Base-by-base conservation (phyloP, 108 stramenopile genomes). In the Fistulifera pelliculosa region DNA sequence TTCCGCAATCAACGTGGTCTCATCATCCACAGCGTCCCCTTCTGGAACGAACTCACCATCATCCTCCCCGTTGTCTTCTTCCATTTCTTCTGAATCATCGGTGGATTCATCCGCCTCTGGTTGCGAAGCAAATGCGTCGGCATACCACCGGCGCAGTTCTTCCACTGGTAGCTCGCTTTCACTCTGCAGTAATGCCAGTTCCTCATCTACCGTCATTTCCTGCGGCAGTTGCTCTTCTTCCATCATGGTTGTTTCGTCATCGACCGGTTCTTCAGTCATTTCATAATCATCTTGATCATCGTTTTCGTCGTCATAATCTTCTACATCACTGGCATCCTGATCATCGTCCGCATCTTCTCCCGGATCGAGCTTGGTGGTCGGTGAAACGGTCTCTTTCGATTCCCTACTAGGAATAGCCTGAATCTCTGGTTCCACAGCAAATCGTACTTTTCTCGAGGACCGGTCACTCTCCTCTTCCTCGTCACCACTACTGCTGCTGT, bases 141-240 rank as follows among this genome's bases (percentile, higher is more conserved):
- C 69, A 55, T 88, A 88, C 52, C 67, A 48, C 41, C 56, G 60
- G 42, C 77, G 70, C n/a, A 88, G 66, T 40, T 85, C 76, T 47
- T 85, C 81, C 7, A 85, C 58, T n/a, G 81, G 68, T 60, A 89
- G 69, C 59, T 85, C 74, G 26, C 52, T 61, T 68, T 83, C 81
- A 25, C 64, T 42, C 47, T 81, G 27, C 38, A 88, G 52, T 31
- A 73, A 41, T 38, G 52, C 64, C 1, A 83, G 70, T 64, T 87
- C 85, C 15, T 83, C 65, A n/a, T 76, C 62, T 15, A 65, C 52
- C 18, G 61, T 64, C 65, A 81, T 81, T 65, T 87, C 77, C 25
- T 63, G 69, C 0, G 77, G 75, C 0, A 83, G 69, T 38, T 56
- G 52, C 61, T 81, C 79, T 64, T 87, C 81, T 17, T 74, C 68